Conservation (phyloP, 495 filamentous ascomycete species). For the Hypoxylon fragiforme region DNA sequence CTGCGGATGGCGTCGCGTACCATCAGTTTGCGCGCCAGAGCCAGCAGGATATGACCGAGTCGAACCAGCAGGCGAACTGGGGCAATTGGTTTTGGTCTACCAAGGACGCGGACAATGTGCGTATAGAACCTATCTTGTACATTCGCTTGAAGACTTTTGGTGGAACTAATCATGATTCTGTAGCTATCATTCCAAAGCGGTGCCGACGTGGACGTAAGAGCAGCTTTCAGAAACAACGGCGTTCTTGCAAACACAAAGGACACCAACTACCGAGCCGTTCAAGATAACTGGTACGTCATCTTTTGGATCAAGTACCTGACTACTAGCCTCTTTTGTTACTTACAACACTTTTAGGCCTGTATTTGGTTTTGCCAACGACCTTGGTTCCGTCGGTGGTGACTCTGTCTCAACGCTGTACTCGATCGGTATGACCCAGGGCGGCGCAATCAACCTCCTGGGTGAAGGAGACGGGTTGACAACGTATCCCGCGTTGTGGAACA, state of each 20-base stretch:
- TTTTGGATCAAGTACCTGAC: neutral
- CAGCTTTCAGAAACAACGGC: conserved; percentile 64
- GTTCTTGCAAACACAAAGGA: conserved; percentile 68
- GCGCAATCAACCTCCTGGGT: conserved; percentile 77
- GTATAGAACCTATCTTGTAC: conserved; percentile 10
- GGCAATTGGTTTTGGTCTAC: conserved; percentile 77
- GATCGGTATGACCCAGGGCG: conserved; percentile 75
- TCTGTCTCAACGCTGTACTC: conserved; percentile 65
- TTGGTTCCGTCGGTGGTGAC: conserved; percentile 48
- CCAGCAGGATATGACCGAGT: conserved; percentile 71
- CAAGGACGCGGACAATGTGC: conserved; percentile 37
- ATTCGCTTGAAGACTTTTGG: neutral
- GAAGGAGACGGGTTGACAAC: conserved; percentile 67
- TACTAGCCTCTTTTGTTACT: neutral
- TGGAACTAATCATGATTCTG: conserved; percentile 23
- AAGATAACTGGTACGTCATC: conserved; percentile 60
- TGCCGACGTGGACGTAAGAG: conserved; percentile 64
- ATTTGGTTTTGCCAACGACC: conserved; percentile 84
- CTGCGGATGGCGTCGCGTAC: conserved; percentile 44
- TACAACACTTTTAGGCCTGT: conserved; percentile 59
- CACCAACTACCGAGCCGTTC: conserved; percentile 66
- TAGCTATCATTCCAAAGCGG: conserved; percentile 67
- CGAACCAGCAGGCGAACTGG: conserved; percentile 79
- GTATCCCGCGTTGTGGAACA: conserved; percentile 76
- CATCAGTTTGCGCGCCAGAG: conserved; percentile 61